Percentiles rank a stretch among this genome's conserved stretches.
Evolutionary conservation across 2,329 filamentous ascomycete genomes (phyloP).

Genomic region (Aspergillus sojae): DNA sequence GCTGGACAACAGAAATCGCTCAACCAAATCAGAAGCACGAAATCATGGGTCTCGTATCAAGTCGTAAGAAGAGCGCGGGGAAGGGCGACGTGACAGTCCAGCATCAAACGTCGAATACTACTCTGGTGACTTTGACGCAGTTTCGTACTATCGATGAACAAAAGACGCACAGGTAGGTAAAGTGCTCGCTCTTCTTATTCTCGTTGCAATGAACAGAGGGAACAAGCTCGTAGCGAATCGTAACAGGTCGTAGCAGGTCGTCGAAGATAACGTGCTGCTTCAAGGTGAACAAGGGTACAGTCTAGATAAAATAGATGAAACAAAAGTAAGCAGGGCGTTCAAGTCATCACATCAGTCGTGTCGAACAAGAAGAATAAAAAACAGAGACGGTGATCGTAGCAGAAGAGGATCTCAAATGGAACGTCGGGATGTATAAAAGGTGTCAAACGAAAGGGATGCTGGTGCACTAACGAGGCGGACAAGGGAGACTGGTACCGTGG

Average conservation of each 20-base stretch:
- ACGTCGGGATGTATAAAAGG: slow-evolving; percentile 25
- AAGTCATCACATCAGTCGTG: slow-evolving; percentile 22
- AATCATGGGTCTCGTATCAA: slow-evolving; percentile 48
- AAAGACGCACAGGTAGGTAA: slow-evolving; percentile 11
- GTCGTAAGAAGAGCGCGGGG: slow-evolving; percentile 41
- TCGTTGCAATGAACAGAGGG: slow-evolving; percentile 15
- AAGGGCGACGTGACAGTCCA: slow-evolving; percentile 27
- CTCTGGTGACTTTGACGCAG: slow-evolving; percentile 7
- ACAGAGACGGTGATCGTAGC: slow-evolving; percentile 10
- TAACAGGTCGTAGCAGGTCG: slow-evolving; percentile 36
- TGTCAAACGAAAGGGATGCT: slow-evolving; percentile 29
- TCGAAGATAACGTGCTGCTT: slow-evolving; percentile 15
- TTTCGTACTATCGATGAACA: background rate
- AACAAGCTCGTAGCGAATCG: slow-evolving; percentile 22
- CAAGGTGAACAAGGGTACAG: slow-evolving; percentile 14
- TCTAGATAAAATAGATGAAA: slow-evolving; percentile 20
- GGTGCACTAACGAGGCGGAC: slow-evolving; percentile 25
- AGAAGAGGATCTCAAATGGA: background rate
- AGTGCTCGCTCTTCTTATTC: slow-evolving; percentile 7
- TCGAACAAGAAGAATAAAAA: slow-evolving; percentile 12
- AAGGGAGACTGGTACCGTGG: slow-evolving; percentile 25
- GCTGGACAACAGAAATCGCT: slow-evolving; percentile 27
- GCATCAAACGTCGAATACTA: slow-evolving; percentile 23
- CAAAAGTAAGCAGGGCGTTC: slow-evolving; percentile 18
- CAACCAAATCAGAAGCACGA: slow-evolving; percentile 32